These are phyloP conservation scores for Cryphonectria carpinicola DNA, from an alignment of 2,329 filamentous ascomycete genomes.

Conservation along the genomic window DNA sequence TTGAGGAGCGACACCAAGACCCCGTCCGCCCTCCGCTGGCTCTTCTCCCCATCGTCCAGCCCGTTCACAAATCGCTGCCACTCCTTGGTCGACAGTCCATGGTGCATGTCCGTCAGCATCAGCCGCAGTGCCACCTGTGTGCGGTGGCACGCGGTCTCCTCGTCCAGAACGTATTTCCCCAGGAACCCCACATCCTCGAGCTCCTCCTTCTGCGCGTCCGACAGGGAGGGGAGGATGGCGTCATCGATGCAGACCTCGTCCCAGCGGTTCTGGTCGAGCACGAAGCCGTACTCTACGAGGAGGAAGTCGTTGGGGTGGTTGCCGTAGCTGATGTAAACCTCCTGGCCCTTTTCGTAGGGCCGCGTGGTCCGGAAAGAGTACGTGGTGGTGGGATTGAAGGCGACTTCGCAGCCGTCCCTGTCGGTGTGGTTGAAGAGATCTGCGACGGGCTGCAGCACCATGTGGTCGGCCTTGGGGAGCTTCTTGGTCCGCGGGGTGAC, in stretches of 20 bases:
- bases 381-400: conserved; percentile 48
- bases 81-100: conserved; percentile 37
- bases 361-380: conserved; percentile 60
- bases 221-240: conserved; percentile 47
- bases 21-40: conserved; percentile 45
- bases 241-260: conserved; percentile 55
- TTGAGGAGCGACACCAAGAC: conserved; percentile 44
- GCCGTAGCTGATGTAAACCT: conserved; percentile 73
- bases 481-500: conserved; percentile 49
- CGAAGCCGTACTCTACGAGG: conserved; percentile 67
- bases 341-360: conserved; percentile 59
- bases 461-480: conserved; percentile 57
- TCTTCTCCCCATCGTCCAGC: conserved; percentile 49
- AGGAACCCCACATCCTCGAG: conserved; percentile 54
- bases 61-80: conserved; percentile 54
- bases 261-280: conserved; percentile 51
- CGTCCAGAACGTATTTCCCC: conserved; percentile 56
- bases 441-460: conserved; percentile 72
- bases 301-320: conserved; percentile 73
- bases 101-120: conserved; percentile 31
- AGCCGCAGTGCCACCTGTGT: conserved; percentile 58
- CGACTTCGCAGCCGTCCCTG: conserved; percentile 52
- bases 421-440: conserved; percentile 70
- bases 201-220: conserved; percentile 38
- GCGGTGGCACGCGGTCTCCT: conserved; percentile 55